Evolutionary conservation across 306 rosid species (phyloP), one percentile per base, ranked within the genome.

Genomic region (Ammopiptanthus mongolicus): DNA sequence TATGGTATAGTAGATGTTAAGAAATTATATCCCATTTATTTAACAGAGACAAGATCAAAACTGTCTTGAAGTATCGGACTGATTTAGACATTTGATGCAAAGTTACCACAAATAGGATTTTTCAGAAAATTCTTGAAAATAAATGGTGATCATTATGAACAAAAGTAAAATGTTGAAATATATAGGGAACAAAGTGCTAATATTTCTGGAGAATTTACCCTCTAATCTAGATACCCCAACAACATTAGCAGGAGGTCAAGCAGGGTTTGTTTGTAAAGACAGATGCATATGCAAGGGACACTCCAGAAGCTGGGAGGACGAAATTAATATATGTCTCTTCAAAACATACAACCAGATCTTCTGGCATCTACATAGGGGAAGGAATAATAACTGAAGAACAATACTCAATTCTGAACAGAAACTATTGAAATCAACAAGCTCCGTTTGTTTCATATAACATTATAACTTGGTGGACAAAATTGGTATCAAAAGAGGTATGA

Each of bases 191-290:
- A 22, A 1, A 22, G 3, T 5, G 36, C 18, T 22, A 12, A 19
- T 23, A 6, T 19, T 42, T 41, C 18, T 65, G 14, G 2, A 17
- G 21, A 61, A 11, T 17, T 21, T 51, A 76, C 74, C 66, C 36
- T 73, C 53, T 50, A 64, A 33, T 22, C 56, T 51, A 17, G 80
- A 55, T n/a, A 63, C 41, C 80, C 55, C 42, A 65, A 76, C 66
- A 50, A 75, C 65, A 23, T 23, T 65, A 3, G 80, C 73, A 75
- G 70, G 65, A 21, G 73, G 56, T 58, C 73, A 65, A 65, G 56
- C 73, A 39, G 80, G 55, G 18, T 56, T 15, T 37, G 9, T 65
- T 75, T 55, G 36, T 65, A 64, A 33, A 75, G 29, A 13, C 8
- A 52, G 29, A 41, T 52, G 73, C 65, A 37, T 75, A 56, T 47